Percentiles rank a stretch among this genome's conserved stretches.
Evolutionary conservation across 2,329 filamentous ascomycete species (phyloP).

Genomic region (Ophiostoma montium): DNA sequence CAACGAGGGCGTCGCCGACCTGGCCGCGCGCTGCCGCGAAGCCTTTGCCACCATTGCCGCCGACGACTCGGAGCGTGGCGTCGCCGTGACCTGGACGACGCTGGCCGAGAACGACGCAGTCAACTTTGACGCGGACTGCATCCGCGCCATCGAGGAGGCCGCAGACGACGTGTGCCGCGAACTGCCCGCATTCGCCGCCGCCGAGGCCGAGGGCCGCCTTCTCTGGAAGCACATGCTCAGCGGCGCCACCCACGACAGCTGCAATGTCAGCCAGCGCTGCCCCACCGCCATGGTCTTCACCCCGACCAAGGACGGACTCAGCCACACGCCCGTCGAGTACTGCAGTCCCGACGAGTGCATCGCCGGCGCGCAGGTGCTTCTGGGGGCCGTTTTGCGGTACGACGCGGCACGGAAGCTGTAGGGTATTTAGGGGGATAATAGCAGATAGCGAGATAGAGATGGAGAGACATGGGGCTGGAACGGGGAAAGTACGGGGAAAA

Average conservation of each 20-base stretch:
- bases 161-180: constrained; percentile 20
- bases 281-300: constrained; percentile 27
- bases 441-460: too few relatives aligned
- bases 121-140: constrained; percentile 52
- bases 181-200: background rate
- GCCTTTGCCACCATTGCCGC: constrained; percentile 40
- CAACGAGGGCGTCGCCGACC: constrained; percentile 33
- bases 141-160: constrained; percentile 48
- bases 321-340: constrained; percentile 23
- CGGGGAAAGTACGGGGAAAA: constrained; percentile 13
- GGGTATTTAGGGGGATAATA: background rate
- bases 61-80: constrained; percentile 35
- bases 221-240: constrained; percentile 18
- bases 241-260: constrained; percentile 26
- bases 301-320: constrained; percentile 23
- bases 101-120: constrained; percentile 49
- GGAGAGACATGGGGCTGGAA: too few relatives aligned
- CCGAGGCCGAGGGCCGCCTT: background rate
- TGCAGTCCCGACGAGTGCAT: constrained; percentile 23
- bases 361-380: constrained; percentile 18
- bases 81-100: constrained; percentile 38
- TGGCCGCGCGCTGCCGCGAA: constrained; percentile 15
- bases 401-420: constrained; percentile 7
- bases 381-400: constrained; percentile 16
- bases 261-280: constrained; percentile 20